Conservation (phyloP, 2,329 filamentous ascomycete genomes). For the Diaporthe nobilis region DNA sequence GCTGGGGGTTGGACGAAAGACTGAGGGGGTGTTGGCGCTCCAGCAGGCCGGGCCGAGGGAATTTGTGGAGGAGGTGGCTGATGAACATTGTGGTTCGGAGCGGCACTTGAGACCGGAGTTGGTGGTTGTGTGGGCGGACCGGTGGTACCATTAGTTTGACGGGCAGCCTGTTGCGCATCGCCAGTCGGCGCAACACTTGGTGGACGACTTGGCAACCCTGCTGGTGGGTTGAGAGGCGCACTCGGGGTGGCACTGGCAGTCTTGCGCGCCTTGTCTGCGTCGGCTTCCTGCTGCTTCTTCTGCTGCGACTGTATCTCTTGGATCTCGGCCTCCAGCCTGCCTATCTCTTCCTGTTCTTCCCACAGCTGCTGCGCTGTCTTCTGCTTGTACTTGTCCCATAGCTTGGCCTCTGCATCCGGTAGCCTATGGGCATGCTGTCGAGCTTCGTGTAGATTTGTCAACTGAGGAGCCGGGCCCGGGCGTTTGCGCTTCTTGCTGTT, state of each 20-base stretch:
- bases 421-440: constrained; percentile 77
- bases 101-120: constrained; percentile 33
- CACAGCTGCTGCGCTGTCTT: constrained; percentile 78
- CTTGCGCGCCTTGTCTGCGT: constrained; percentile 35
- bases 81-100: constrained; percentile 17
- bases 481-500: constrained; percentile 83
- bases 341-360: constrained; percentile 79
- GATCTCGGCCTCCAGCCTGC: constrained; percentile 76
- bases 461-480: constrained; percentile 66
- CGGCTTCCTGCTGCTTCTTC: constrained; percentile 54
- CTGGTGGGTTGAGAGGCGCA: constrained; percentile 6
- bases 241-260: constrained; percentile 39
- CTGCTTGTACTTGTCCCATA: constrained; percentile 83
- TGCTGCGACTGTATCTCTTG: constrained; percentile 71
- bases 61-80: constrained; percentile 24
- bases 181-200: constrained; percentile 27
- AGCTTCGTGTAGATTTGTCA: constrained; percentile 77
- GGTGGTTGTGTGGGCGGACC: constrained; percentile 29
- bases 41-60: constrained; percentile 29
- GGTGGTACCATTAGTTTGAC: constrained; percentile 40
- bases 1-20: constrained; percentile 31
- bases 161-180: constrained; percentile 24
- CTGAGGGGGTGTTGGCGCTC: constrained; percentile 29
- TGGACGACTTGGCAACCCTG: constrained; percentile 33
- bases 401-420: constrained; percentile 77